Conservation (phyloP, 2,329 filamentous ascomycete genomes). For the Hymenoscyphus occultus region DNA sequence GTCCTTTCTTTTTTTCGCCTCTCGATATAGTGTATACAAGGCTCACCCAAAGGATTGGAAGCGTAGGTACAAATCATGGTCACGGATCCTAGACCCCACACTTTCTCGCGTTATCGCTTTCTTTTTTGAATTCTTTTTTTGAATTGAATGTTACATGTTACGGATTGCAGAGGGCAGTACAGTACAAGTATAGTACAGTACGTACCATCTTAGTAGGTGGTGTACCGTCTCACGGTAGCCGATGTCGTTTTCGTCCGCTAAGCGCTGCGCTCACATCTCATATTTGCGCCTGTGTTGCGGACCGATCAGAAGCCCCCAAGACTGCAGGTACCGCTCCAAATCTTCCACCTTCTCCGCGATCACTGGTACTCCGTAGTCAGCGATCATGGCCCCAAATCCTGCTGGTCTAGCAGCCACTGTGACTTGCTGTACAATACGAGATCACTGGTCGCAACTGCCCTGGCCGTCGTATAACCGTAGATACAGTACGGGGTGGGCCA, state of each 20-base stretch:
- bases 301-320: background rate
- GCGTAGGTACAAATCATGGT: background rate
- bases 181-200: background rate
- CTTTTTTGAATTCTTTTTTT: background rate
- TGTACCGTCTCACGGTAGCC: background rate
- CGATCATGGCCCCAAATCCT: background rate
- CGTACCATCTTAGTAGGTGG: background rate
- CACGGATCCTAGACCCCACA: background rate
- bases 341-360: background rate
- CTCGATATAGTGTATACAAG: background rate
- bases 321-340: background rate
- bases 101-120: background rate
- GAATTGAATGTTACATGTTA: too few relatives aligned
- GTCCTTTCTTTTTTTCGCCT: background rate
- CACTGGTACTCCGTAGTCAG: slow-evolving; percentile 1
- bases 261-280: slow-evolving; percentile 2
- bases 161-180: too few relatives aligned
- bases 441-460: background rate
- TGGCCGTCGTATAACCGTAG: background rate
- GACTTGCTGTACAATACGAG: background rate
- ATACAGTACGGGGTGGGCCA: too few relatives aligned
- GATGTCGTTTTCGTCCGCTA: too few relatives aligned
- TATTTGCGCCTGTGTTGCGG: background rate
- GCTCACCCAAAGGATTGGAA: background rate
- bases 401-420: background rate